A percentile compares a stretch with the other conserved stretches of the same genome.
Evolutionary conservation across 495 filamentous ascomycete genomes (phyloP).

Genomic region (Podospora conica): DNA sequence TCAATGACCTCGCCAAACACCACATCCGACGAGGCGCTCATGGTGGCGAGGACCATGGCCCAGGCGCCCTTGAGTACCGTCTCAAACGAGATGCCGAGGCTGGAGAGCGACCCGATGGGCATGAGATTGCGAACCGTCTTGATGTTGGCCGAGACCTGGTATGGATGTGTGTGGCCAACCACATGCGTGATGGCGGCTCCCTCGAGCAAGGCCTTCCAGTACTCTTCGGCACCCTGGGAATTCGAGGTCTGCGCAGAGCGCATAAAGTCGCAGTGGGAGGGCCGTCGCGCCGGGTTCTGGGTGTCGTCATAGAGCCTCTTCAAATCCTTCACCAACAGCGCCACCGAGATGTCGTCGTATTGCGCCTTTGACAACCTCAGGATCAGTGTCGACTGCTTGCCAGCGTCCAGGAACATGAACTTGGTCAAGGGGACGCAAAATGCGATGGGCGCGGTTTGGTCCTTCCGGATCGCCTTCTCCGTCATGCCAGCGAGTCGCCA

Average conservation of each 20-base stretch:
- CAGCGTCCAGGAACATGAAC: conserved; percentile 41
- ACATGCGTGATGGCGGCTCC: conserved; percentile 38
- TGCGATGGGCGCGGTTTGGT: conserved; percentile 30
- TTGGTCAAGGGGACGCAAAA: conserved; percentile 41
- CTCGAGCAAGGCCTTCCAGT: conserved; percentile 39
- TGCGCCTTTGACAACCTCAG: conserved; percentile 42
- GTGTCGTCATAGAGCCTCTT: conserved; percentile 36
- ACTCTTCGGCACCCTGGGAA: conserved; percentile 32
- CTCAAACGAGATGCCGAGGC: conserved; percentile 32
- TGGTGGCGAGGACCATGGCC: conserved; percentile 42
- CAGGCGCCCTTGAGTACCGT: conserved; percentile 43
- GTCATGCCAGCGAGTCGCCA: conserved; percentile 34
- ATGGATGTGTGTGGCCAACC: conserved; percentile 34
- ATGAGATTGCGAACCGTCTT: conserved; percentile 34
- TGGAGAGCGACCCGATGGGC: conserved; percentile 30
- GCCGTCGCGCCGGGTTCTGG: conserved; percentile 27
- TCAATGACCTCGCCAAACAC: conserved; percentile 45
- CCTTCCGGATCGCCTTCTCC: conserved; percentile 38
- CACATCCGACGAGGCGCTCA: conserved; percentile 39
- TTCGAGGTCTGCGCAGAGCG: conserved; percentile 30
- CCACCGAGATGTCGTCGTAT: conserved; percentile 40
- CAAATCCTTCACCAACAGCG: conserved; percentile 38
- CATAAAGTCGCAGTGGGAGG: conserved; percentile 40
- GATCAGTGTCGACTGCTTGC: conserved; percentile 40
- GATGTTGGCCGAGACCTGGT: conserved; percentile 28